Evolutionary conservation across 1,284 basidiomycete species (phyloP), one percentile per base, ranked within the genome.

Genomic region (Cryptococcus sp.): DNA sequence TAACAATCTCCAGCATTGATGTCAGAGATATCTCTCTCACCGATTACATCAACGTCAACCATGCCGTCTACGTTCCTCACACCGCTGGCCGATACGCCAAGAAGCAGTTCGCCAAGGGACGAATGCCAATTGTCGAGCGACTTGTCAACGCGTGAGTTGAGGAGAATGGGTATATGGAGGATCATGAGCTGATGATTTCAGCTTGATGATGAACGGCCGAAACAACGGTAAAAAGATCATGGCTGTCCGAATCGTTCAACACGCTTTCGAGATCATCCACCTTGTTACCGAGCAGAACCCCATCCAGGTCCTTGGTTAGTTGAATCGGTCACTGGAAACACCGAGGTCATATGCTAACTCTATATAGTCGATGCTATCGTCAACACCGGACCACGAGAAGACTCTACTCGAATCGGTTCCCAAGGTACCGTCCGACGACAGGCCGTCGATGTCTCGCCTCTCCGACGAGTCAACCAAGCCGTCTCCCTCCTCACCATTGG

Each of bases 171-270:
- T 11, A 45, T 13, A 43, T 30, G n/a, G 15, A 55, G 38, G 8
- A 38, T 33, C 54, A 15, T 46, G 13, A n/a, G 8, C 37, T 38
- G 11, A 52, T 58, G 31, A 13, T 47, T 14, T 46, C 67, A 92
- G 90, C 76, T 81, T 96, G 78, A 97, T 98, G 96, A 98, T 98
- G 95, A 97, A 98, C 83, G 96, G 96, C 67, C 93, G 96, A 80
- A 99, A 99, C 89, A 98, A 96, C 83, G 96, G 96, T 77, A 98
- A 98, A 85, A 98, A 98, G 83, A 87, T 98, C 79, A 83, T 99
- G 81, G 89, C 96, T 71, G 91, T 99, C 80, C 93, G 96, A 80
- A 99, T 99, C 73, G 96, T 99, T 72, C 90, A 93, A 62, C 96
- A 99, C 81, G 91, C 96, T 55, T 99, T 98, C 79, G 96, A 99